Conservation (phyloP, 257 asterid species). For the Craterostigma plantagineum region DNA sequence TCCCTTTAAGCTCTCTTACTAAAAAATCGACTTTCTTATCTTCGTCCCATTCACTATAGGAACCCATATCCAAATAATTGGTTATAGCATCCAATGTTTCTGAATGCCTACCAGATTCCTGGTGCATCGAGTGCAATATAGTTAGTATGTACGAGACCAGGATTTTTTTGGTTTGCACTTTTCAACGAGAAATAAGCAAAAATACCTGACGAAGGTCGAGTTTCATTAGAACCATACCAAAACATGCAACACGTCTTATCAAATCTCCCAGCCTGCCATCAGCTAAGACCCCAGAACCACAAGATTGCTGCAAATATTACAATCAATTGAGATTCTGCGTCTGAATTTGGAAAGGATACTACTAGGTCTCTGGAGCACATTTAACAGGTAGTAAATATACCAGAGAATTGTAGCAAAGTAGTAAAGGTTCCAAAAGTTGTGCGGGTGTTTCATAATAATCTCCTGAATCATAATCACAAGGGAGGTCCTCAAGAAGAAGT, state of each 20-base stretch:
- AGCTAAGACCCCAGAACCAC: conserved; percentile 81
- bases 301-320: conserved; percentile 43
- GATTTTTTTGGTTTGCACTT: background rate
- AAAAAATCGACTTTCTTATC: conserved; percentile 67
- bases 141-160: background rate
- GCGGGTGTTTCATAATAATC: conserved; percentile 84
- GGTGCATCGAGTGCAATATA: conserved; percentile 13
- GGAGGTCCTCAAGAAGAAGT: conserved; percentile 87
- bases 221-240: conserved; percentile 91
- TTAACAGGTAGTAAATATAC: conserved; percentile 18
- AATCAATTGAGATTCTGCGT: conserved; percentile 7
- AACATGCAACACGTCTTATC: conserved; percentile 77
- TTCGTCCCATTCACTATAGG: conserved; percentile 94
- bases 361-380: conserved; percentile 4
- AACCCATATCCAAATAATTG: conserved; percentile 68
- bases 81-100: conserved; percentile 93
- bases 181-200: too few relatives aligned
- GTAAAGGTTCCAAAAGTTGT: conserved; percentile 74
- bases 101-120: conserved; percentile 90
- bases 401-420: conserved; percentile 81
- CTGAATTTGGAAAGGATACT: conserved; percentile 2
- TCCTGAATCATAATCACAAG: conserved; percentile 60
- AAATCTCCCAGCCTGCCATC: conserved; percentile 90
- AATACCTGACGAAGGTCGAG: conserved; percentile 97
- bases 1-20: conserved; percentile 82